Conservation (phyloP, 1,284 basidiomycete genomes). For the Schizophyllum amplum region DNA sequence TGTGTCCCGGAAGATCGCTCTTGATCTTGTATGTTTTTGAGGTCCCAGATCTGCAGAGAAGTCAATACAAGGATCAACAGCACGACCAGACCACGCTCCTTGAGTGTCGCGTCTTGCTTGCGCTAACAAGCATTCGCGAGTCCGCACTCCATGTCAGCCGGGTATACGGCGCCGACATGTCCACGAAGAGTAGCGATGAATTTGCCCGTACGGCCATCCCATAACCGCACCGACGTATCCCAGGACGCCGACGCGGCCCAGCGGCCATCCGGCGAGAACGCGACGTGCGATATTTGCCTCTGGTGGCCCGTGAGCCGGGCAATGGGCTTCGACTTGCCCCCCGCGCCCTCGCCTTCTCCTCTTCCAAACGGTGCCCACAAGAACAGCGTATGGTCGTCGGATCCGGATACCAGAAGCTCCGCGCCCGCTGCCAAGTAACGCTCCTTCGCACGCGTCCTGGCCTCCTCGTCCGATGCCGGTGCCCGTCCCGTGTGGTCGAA, state of each 20-base stretch:
- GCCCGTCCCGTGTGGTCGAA: constrained; percentile 83
- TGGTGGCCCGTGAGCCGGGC: constrained; percentile 92
- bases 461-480: constrained; percentile 71
- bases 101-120: constrained; percentile 93
- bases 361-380: constrained; percentile 79
- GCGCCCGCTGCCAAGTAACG: constrained; percentile 70
- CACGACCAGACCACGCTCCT: constrained; percentile 49
- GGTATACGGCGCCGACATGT: constrained; percentile 93
- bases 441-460: constrained; percentile 64
- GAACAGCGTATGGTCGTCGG: constrained; percentile 93
- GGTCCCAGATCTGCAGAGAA: constrained; percentile 74
- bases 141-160: constrained; percentile 94
- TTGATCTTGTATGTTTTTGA: constrained; percentile 93
- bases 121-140: constrained; percentile 85
- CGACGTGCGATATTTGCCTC: constrained; percentile 91
- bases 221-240: constrained; percentile 88
- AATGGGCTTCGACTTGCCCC: constrained; percentile 55
- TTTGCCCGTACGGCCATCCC: constrained; percentile 92
- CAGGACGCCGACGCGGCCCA: constrained; percentile 89
- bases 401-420: constrained; percentile 87
- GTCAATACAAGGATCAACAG: constrained; percentile 1
- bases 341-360: neutral
- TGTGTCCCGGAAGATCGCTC: constrained; percentile 90
- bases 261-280: constrained; percentile 91
- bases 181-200: constrained; percentile 88